A percentile compares a stretch with the other conserved stretches of the same genome.
Evolutionary conservation across 257 asterid genomes (phyloP).

Genomic region (Oldenlandia corymbosa): DNA sequence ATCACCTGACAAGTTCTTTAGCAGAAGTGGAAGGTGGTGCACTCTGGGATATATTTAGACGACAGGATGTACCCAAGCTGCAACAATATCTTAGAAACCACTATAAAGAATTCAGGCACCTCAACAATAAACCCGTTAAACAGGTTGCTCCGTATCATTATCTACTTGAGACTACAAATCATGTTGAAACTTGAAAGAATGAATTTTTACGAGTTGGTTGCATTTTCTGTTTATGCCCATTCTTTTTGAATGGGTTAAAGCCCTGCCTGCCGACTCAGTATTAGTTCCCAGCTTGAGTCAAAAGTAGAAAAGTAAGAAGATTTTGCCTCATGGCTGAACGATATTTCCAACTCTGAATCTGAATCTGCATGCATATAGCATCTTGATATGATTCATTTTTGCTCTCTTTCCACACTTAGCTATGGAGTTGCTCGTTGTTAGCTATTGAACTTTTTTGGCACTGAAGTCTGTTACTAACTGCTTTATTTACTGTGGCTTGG

Average conservation of each 20-base stretch:
- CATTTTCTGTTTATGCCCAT: not conserved
- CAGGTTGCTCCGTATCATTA: slow-evolving; percentile 26
- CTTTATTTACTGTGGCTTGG: not conserved
- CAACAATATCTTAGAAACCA: slow-evolving; percentile 50
- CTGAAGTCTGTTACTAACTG: not conserved
- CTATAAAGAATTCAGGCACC: slow-evolving; percentile 53
- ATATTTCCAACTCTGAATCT: too few species aligned
- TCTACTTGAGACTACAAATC: not conserved
- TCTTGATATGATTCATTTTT: slow-evolving; percentile 14
- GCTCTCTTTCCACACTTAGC: too few species aligned
- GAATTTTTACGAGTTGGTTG: not conserved
- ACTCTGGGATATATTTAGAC: slow-evolving; percentile 78
- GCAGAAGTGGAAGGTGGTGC: slow-evolving; percentile 53
- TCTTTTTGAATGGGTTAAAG: too few species aligned
- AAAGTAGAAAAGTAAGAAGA: not conserved
- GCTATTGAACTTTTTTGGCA: not conserved
- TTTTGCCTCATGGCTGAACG: not conserved
- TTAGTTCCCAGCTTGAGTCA: too few species aligned
- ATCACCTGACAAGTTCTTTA: slow-evolving; percentile 6
- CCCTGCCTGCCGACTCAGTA: too few species aligned
- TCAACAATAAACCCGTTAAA: slow-evolving; percentile 24
- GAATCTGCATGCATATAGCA: too few species aligned
- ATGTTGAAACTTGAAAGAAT: not conserved
- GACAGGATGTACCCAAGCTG: slow-evolving; percentile 62
- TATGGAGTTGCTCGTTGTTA: too few species aligned